Evolutionary conservation across 768 basidiomycete species (phyloP), one percentile per base, ranked within the genome.

Genomic region (Amanita rubescens): DNA sequence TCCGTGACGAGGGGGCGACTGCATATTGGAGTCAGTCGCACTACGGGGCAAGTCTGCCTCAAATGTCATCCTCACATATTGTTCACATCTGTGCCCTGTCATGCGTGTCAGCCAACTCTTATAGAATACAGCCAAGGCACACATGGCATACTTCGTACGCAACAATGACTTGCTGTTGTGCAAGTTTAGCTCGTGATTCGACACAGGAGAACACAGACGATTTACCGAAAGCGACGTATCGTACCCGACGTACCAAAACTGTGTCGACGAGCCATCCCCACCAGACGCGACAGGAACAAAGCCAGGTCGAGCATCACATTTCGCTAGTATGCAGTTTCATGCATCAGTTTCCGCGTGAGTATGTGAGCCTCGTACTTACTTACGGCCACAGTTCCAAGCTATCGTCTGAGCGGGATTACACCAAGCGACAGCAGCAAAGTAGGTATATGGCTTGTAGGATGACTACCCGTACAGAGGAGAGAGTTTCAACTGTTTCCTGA

Each of bases 361-460:
- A 24, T 14, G 30, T 37, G 57, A 38, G 17, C 27, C n/a, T n/a
- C n/a, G n/a, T n/a, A n/a, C n/a, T n/a, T n/a, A 51, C 63, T 7
- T 27, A 65, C 65, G 56, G 65, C 82, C 83, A 63, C 82, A 84
- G 27, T 71, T 61, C 79, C 81, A 83, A 19, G 69, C 67, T 38
- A 73, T 57, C 22, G 75, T 77, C 37, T 65, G 50, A 3, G 71
- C 49, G 5, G 78, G 65, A 14, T 63, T 49, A 53, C 82, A 84
- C 57, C 78, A 78, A 1, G 69, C 80, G 9, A 79, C 62, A 33
- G 75, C n/a, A n/a, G n/a, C n/a, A n/a, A n/a, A n/a, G n/a, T n/a
- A n/a, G n/a, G n/a, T n/a, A n/a, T n/a, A n/a, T n/a, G n/a, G n/a
- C n/a, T n/a, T n/a, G n/a, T n/a, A n/a, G n/a, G n/a, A n/a, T n/a